Percentiles rank a stretch among this genome's conserved stretches.
phyloP scores from a whole-genome alignment of 768 basidiomycete genomes.

The Artomyces pyxidatus region DNA sequence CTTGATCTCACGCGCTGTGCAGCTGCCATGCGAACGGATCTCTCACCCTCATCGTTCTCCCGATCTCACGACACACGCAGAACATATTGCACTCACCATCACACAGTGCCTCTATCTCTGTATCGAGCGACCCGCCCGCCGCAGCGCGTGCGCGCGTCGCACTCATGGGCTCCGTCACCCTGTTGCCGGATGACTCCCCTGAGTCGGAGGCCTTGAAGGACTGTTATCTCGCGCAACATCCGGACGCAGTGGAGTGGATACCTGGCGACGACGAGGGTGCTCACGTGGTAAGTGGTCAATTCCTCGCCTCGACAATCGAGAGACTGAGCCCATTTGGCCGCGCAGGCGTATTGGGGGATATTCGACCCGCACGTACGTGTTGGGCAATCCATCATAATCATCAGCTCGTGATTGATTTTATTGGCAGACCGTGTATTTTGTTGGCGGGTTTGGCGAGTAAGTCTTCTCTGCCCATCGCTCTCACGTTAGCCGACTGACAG shows the following conservation, averaged over 20 bases:
- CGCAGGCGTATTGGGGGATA: constrained; percentile 44
- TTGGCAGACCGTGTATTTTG: constrained; percentile 41
- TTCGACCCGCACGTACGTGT: constrained; percentile 44
- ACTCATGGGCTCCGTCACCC: constrained; percentile 39
- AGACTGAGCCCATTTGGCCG: background rate
- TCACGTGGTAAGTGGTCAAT: constrained; percentile 31
- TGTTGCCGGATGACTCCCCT: constrained; percentile 29
- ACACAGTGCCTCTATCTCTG: constrained; percentile 38
- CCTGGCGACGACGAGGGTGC: constrained; percentile 37
- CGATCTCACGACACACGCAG: constrained; percentile 45
- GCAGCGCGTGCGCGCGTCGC: constrained; percentile 41
- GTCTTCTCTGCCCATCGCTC: constrained; percentile 9
- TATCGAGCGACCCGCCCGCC: constrained; percentile 31
- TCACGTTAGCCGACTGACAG: background rate
- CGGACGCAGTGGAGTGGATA: constrained; percentile 44
- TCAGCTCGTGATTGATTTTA: background rate
- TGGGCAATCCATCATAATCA: background rate
- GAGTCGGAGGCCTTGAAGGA: constrained; percentile 25
- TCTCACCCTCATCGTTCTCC: constrained; percentile 42
- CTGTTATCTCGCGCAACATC: constrained; percentile 40
- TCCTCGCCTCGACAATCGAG: background rate
- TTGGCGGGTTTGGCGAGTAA: constrained; percentile 46
- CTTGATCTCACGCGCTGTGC: constrained; percentile 1
- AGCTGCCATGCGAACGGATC: constrained; percentile 47
- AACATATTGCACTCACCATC: constrained; percentile 35